Evolutionary conservation across 208 protist species (phyloP).

Genomic region (Kentomonas sorsogonicus): DNA sequence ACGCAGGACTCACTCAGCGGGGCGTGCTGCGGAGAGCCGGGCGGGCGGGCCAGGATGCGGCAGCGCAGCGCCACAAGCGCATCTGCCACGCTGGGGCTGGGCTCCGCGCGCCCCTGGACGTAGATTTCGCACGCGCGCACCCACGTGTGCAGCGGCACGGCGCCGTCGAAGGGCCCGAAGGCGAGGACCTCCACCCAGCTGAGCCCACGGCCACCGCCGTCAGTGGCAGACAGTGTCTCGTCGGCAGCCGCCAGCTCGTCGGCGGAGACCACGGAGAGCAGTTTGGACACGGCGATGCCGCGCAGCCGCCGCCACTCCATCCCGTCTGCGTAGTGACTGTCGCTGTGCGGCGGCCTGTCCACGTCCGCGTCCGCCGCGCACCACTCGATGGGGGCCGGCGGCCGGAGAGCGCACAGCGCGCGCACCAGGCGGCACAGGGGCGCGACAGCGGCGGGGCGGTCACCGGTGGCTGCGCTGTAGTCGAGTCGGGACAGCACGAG

Average conservation of each 20-base stretch:
- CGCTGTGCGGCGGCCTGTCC: constrained; percentile 12
- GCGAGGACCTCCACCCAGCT: constrained; percentile 41
- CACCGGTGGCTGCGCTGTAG: constrained; percentile 16
- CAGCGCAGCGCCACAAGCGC: too few species aligned
- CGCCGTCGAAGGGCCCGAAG: constrained; percentile 27
- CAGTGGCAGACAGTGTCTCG: background rate
- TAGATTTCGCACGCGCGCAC: constrained; percentile 17
- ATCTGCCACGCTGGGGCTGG: too few species aligned
- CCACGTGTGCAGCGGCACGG: constrained; percentile 42
- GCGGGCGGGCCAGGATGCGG: too few species aligned
- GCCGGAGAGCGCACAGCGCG: constrained; percentile 7
- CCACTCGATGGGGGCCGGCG: constrained; percentile 8
- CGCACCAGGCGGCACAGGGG: constrained; percentile 14
- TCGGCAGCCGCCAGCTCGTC: constrained; percentile 14
- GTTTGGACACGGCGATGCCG: constrained; percentile 29
- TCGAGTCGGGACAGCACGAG: constrained; percentile 48
- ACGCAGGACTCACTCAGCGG: too few species aligned
- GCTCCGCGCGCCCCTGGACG: too few species aligned
- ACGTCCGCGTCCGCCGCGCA: background rate
- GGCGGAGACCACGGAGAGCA: constrained; percentile 17
- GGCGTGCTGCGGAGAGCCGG: too few species aligned
- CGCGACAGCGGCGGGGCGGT: too few species aligned
- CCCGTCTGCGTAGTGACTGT: background rate
- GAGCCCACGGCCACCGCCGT: background rate
- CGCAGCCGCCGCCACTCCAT: constrained; percentile 63